Conservation (phyloP, 495 filamentous ascomycete genomes). For the Trichoderma orchidacearum region DNA sequence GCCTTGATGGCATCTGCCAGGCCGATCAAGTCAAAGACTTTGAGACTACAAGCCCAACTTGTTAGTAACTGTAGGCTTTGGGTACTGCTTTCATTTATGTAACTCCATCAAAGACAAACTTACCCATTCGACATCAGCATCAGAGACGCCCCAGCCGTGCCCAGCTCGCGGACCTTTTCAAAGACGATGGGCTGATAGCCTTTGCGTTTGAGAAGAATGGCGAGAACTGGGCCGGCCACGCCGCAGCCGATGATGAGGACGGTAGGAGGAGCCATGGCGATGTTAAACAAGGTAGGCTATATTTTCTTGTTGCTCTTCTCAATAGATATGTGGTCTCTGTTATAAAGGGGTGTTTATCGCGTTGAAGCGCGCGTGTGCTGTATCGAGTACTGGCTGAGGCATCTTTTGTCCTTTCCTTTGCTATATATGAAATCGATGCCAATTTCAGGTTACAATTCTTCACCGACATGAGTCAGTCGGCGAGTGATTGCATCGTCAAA, state of each 20-base stretch:
- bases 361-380: no score
- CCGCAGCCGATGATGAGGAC: constrained; percentile 14
- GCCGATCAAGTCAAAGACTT: constrained; percentile 3
- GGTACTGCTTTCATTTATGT: no score
- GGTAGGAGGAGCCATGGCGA: constrained; percentile 4
- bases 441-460: neutral
- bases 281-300: no score
- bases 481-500: neutral
- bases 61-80: no score
- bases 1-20: neutral
- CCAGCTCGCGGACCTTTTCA: constrained; percentile 9
- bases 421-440: neutral
- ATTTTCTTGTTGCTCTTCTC: neutral
- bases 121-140: constrained; percentile 14
- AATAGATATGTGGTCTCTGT: no score
- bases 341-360: no score
- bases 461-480: neutral
- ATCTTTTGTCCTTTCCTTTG: no score
- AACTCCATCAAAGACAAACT: neutral
- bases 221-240: constrained; percentile 12
- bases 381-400: no score
- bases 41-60: neutral
- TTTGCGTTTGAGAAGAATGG: constrained; percentile 8
- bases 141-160: constrained; percentile 12
- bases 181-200: constrained; percentile 15